Conservation (phyloP, 1,139 yeast genomes). For the Candida sojae region DNA sequence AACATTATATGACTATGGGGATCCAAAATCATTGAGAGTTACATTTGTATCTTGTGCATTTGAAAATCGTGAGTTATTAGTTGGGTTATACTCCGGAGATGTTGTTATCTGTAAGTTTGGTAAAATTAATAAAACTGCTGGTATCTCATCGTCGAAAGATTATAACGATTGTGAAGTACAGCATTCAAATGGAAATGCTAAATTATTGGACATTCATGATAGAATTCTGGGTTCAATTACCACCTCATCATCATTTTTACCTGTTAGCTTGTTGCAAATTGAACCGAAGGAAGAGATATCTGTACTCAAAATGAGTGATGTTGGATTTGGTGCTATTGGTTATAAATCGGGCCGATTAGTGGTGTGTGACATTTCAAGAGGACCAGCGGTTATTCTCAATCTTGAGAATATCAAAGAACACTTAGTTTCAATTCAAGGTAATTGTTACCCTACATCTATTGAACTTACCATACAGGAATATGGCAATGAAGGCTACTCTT, state of each 20-base stretch:
- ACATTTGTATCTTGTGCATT: slow-evolving; percentile 71
- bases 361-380: slow-evolving; percentile 76
- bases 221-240: slow-evolving; percentile 38
- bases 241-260: slow-evolving; percentile 54
- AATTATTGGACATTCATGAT: slow-evolving; percentile 31
- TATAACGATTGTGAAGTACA: slow-evolving; percentile 33
- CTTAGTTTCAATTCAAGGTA: slow-evolving; percentile 37
- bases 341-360: slow-evolving; percentile 74
- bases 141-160: slow-evolving; percentile 20
- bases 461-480: slow-evolving; percentile 76
- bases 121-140: slow-evolving; percentile 22
- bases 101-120: slow-evolving; percentile 77
- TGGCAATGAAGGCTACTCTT: slow-evolving; percentile 66
- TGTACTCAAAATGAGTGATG: slow-evolving; percentile 64
- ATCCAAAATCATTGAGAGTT: slow-evolving; percentile 44
- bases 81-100: slow-evolving; percentile 69
- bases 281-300: slow-evolving; percentile 48
- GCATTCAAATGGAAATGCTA: slow-evolving; percentile 39
- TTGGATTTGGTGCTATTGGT: slow-evolving; percentile 86
- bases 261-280: slow-evolving; percentile 50
- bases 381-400: slow-evolving; percentile 75
- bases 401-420: slow-evolving; percentile 42
- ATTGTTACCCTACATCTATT: slow-evolving; percentile 54
- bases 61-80: slow-evolving; percentile 73
- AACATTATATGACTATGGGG: slow-evolving; percentile 32